Percentiles rank a stretch among this genome's conserved stretches.
phyloP scores from a whole-genome alignment of 2,329 filamentous ascomycete genomes.

The Clonostachys rhizophaga region DNA sequence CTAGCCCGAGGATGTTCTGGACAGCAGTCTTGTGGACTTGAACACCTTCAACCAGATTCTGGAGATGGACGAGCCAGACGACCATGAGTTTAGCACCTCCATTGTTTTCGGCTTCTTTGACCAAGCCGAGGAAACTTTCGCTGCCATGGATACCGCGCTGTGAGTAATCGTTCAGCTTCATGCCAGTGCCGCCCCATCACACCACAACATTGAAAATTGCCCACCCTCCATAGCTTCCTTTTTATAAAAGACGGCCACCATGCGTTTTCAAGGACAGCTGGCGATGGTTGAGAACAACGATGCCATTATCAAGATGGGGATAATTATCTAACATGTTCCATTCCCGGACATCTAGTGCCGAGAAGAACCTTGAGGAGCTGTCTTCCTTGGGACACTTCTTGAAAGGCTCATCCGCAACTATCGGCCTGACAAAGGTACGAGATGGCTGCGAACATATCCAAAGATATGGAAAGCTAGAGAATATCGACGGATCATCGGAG shows the following conservation, averaged over 20 bases:
- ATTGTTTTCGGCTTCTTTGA: conserved; percentile 93
- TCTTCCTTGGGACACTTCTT: conserved; percentile 90
- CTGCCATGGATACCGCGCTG: conserved; percentile 78
- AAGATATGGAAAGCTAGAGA: conserved; percentile 79
- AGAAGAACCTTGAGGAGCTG: conserved; percentile 66
- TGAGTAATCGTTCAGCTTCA: conserved; percentile 44
- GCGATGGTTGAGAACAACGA: no score
- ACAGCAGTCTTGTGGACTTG: conserved; percentile 51
- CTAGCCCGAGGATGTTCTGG: conserved; percentile 23
- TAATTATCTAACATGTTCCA: neutral
- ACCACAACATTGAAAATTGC: no score
- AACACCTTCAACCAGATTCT: conserved; percentile 90
- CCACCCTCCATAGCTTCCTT: no score
- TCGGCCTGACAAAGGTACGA: conserved; percentile 86
- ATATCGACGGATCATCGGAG: conserved; percentile 67
- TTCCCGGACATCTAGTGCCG: conserved; percentile 43
- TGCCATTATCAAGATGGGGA: neutral
- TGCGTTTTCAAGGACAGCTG: no score
- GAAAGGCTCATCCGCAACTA: conserved; percentile 92
- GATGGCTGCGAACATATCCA: conserved; percentile 97
- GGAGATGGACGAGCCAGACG: conserved; percentile 93
- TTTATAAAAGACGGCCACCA: neutral
- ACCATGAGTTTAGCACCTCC: conserved; percentile 80
- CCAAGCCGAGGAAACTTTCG: conserved; percentile 83
- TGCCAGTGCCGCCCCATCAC: neutral